These are phyloP conservation scores for Lathyrus sativus DNA, from an alignment of 306 rosid species.

Conservation along the genomic window DNA sequence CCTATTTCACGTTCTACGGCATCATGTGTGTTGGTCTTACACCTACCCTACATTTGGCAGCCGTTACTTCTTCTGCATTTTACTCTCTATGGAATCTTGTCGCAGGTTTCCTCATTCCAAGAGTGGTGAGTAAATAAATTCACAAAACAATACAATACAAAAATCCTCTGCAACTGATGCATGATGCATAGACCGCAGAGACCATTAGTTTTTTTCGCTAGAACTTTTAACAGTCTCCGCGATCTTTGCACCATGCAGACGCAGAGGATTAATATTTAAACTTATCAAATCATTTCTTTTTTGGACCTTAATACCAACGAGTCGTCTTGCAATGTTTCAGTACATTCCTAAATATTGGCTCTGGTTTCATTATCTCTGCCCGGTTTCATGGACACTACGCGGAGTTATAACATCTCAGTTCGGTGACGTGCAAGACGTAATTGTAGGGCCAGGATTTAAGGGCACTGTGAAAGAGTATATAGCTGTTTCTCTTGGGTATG, in stretches of 20 bases:
- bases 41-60: slow-evolving; percentile 61
- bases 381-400: slow-evolving; percentile 77
- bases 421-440: slow-evolving; percentile 61
- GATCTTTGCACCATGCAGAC: background rate
- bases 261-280: background rate
- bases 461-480: slow-evolving; percentile 65
- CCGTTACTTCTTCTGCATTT: slow-evolving; percentile 80
- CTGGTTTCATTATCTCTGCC: slow-evolving; percentile 81
- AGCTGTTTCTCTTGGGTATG: slow-evolving; percentile 55
- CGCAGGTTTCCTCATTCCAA: slow-evolving; percentile 74
- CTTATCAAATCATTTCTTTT: background rate
- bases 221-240: background rate
- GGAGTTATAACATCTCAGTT: slow-evolving; percentile 77
- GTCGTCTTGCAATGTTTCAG: slow-evolving; percentile 45
- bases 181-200: background rate
- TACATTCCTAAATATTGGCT: slow-evolving; percentile 73
- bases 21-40: slow-evolving; percentile 83
- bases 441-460: slow-evolving; percentile 60
- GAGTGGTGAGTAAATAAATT: slow-evolving; percentile 53
- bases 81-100: slow-evolving; percentile 88
- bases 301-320: background rate
- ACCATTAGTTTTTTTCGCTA: background rate
- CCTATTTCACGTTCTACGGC: slow-evolving; percentile 82
- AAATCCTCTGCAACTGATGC: background rate
- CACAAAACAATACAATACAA: no score